Percentiles rank a stretch among this genome's conserved stretches.
These are phyloP conservation scores for Penicillium expansum DNA, from an alignment of 2,329 filamentous ascomycete species.

Conservation along the genomic window DNA sequence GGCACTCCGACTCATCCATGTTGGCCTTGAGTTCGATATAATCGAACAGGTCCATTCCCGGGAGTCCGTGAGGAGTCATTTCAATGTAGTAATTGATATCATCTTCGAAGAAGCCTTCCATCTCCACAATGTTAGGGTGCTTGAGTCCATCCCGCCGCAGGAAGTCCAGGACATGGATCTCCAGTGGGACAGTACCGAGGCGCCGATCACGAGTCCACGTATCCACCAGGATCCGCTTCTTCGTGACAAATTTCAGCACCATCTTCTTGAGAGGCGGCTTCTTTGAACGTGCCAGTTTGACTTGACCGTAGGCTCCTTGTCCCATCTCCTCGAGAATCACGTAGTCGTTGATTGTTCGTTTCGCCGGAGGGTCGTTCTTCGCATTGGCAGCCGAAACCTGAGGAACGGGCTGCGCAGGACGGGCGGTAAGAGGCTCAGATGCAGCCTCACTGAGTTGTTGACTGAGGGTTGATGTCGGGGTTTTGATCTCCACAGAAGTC, in stretches of 20 bases:
- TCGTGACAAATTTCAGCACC: slow-evolving; percentile 96
- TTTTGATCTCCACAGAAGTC: slow-evolving; percentile 33
- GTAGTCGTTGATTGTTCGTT: slow-evolving; percentile 88
- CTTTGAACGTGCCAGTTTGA: slow-evolving; percentile 89
- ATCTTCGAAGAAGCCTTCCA: slow-evolving; percentile 66
- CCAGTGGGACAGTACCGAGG: slow-evolving; percentile 88
- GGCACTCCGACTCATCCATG: slow-evolving; percentile 92
- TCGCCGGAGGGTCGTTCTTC: slow-evolving; percentile 47
- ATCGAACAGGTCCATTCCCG: slow-evolving; percentile 98
- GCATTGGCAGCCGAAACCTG: slow-evolving; percentile 26
- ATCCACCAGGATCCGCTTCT: slow-evolving; percentile 92
- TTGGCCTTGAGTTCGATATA: slow-evolving; percentile 95
- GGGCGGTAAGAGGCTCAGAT: slow-evolving; percentile 45
- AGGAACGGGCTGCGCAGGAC: slow-evolving; percentile 39
- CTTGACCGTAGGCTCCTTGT: slow-evolving; percentile 94
- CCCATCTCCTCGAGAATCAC: slow-evolving; percentile 96
- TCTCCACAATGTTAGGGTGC: slow-evolving; percentile 66
- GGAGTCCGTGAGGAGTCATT: slow-evolving; percentile 88
- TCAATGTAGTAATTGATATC: slow-evolving; percentile 93
- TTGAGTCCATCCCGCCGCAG: slow-evolving; percentile 68
- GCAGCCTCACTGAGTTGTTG: slow-evolving; percentile 52
- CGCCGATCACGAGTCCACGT: slow-evolving; percentile 95
- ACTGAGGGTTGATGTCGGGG: slow-evolving; percentile 49
- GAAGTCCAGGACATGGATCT: slow-evolving; percentile 96
- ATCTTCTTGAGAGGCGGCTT: slow-evolving; percentile 72